phyloP scores from a whole-genome alignment of 768 basidiomycete genomes.

The Trametes cubensis region DNA sequence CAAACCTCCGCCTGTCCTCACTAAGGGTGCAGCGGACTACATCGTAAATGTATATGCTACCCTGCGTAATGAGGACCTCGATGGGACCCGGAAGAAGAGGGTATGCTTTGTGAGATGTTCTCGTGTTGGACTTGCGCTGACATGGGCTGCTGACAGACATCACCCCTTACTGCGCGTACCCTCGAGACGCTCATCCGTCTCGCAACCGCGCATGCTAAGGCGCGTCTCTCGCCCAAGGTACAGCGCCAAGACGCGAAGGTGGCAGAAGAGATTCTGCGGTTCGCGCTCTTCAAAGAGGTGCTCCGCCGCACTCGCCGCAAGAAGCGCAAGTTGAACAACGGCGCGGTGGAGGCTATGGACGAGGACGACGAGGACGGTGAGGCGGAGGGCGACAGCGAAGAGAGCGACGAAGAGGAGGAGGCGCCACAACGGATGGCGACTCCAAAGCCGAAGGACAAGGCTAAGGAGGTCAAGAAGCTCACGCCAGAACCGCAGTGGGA shows the following conservation, averaged over 20 bases:
- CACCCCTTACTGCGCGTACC: conserved; percentile 96
- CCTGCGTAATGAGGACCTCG: conserved; percentile 89
- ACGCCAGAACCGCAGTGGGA: conserved; percentile 40
- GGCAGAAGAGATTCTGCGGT: conserved; percentile 94
- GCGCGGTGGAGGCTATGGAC: conserved; percentile 40
- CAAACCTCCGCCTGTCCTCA: conserved; percentile 80
- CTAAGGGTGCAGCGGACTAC: conserved; percentile 91
- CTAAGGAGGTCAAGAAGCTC: conserved; percentile 30
- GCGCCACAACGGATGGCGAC: conserved; percentile 47
- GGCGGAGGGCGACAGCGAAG: conserved; percentile 50
- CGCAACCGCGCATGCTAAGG: conserved; percentile 96
- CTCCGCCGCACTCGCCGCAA: conserved; percentile 78
- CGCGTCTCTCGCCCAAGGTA: conserved; percentile 84
- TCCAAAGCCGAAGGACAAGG: conserved; percentile 54
- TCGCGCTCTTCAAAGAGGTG: conserved; percentile 97
- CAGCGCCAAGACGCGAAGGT: conserved; percentile 83
- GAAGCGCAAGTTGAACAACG: conserved; percentile 83
- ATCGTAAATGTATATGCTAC: conserved; percentile 92
- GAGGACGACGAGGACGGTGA: conserved; percentile 54
- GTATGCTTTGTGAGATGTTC: conserved; percentile 39
- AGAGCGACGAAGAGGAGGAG: conserved; percentile 52
- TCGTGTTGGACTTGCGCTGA: not conserved
- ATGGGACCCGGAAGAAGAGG: conserved; percentile 80
- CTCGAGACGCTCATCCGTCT: conserved; percentile 98
- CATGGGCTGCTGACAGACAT: conserved; percentile 60